Evolutionary conservation across 805 yeast species (phyloP).

Genomic region (Monosporozyma unispora): DNA sequence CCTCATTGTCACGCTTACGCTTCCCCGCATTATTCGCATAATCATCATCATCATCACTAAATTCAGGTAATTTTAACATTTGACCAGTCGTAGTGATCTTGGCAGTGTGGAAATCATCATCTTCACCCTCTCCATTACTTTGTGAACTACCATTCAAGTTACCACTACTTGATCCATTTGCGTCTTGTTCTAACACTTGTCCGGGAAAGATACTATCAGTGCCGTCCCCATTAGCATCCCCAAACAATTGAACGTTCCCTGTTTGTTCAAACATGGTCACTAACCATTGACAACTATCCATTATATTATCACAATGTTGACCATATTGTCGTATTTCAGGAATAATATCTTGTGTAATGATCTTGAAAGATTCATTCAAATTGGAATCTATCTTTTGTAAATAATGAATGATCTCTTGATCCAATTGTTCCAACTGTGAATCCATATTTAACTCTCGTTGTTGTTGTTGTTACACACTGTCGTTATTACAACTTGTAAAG

Average conservation of each 20-base stretch:
- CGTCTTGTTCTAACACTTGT: background rate
- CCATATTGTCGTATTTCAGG: constrained; percentile 61
- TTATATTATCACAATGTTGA: constrained; percentile 46
- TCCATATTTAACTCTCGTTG: background rate
- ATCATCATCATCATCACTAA: constrained; percentile 22
- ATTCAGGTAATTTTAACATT: constrained; percentile 21
- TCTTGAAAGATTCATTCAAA: constrained; percentile 55
- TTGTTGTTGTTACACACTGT: background rate
- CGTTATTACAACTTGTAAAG: no score
- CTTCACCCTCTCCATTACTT: background rate
- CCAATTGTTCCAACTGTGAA: constrained; percentile 51
- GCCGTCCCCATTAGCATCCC: background rate
- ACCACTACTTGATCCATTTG: background rate
- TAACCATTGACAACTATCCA: constrained; percentile 66
- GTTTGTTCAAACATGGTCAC: constrained; percentile 69
- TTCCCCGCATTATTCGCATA: constrained; percentile 2
- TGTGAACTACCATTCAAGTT: background rate
- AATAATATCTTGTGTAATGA: constrained; percentile 56
- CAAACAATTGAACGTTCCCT: constrained; percentile 49
- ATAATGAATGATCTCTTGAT: constrained; percentile 68
- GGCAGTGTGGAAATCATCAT: constrained; percentile 16
- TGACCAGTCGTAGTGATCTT: constrained; percentile 21
- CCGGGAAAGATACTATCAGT: constrained; percentile 4
- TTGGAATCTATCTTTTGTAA: constrained; percentile 75
- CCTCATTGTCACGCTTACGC: constrained; percentile 4